Evolutionary conservation across 352 stramenopile genomes (phyloP).

Genomic region (Phytophthora sansomeana): DNA sequence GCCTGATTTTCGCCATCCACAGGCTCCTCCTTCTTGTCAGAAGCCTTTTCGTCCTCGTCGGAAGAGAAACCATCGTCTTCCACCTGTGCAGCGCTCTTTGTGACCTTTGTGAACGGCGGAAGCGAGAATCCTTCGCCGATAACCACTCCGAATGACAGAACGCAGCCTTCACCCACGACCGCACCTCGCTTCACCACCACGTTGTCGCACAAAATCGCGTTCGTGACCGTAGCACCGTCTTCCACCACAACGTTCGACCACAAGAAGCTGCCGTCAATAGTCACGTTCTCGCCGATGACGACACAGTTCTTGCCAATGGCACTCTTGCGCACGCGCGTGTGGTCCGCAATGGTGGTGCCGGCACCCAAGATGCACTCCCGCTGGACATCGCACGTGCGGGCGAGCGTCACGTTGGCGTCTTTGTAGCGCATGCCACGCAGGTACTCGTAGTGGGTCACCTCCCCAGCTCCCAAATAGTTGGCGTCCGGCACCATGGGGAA

Average conservation of each 20-base stretch:
- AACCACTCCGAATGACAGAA: constrained; percentile 85
- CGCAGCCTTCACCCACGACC: constrained; percentile 71
- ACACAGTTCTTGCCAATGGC: constrained; percentile 74
- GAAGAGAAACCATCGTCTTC: constrained; percentile 81
- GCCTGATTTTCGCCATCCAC: neutral
- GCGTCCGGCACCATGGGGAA: constrained; percentile 96
- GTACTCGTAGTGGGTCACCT: constrained; percentile 77
- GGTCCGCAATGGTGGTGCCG: constrained; percentile 60
- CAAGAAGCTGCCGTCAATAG: constrained; percentile 78
- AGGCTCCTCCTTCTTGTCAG: constrained; percentile 19
- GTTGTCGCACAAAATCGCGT: constrained; percentile 87
- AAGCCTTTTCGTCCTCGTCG: constrained; percentile 55
- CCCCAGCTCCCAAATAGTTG: constrained; percentile 71
- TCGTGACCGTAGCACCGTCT: constrained; percentile 75
- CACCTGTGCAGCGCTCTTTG: constrained; percentile 58
- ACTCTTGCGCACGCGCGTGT: constrained; percentile 66
- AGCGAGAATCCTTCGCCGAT: constrained; percentile 81
- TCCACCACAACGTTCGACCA: constrained; percentile 88
- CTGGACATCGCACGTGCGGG: constrained; percentile 69
- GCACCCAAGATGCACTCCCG: constrained; percentile 81
- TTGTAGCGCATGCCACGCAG: constrained; percentile 88
- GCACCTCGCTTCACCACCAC: constrained; percentile 78
- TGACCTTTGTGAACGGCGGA: constrained; percentile 84
- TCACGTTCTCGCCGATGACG: constrained; percentile 73
- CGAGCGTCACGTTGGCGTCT: constrained; percentile 70